Evolutionary conservation across 2,329 filamentous ascomycete species (phyloP), one percentile per base, ranked within the genome.

Genomic region (Trichothecium roseum): DNA sequence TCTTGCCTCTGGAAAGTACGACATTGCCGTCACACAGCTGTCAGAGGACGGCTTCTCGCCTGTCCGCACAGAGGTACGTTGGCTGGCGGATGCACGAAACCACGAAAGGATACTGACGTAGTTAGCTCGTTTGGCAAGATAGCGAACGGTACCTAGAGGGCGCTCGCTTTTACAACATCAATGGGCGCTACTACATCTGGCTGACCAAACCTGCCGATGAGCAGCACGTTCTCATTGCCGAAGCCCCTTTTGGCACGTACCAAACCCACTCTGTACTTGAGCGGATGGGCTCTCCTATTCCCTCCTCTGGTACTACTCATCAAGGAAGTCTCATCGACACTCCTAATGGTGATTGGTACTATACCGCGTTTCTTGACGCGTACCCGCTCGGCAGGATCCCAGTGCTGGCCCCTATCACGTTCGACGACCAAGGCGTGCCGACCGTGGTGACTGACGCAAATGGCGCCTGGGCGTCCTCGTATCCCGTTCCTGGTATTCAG

Each of bases 331-430:
- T 77, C 8, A 59, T 76, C 4, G 57, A 70, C 32, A 72, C 68
- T 0, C 59, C 60, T 3, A 48, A 59, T 14, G 64, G 63, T 1
- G 52, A 65, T n/a, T 76, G 71, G 71, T 74, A 70, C 44, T 77
- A 71, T 44, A 65, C 74, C 47, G 61, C 64, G 0, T 77, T 76
- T 46, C 51, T 65, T 18, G 66, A 69, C 42, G 56, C 60, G 0
- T 76, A 71, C 41, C 72, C 73, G 0, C 62, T 59, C 6, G 73
- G 72, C 0, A 60, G 71, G 10, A 60, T 72, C 8, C 72, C 72
- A 0, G 66, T 72, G 3, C 51, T 72, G 3, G 70, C 71, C 1
- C 71, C 71, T 0, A 44, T 75, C 3, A 62, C 53, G 1, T 75
- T 63, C 59, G 39, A 45, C 1, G 65, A 73, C 32, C 38, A 46